Base-by-base conservation (phyloP, 1,284 basidiomycete genomes). In the Apiotrichum gracile region DNA sequence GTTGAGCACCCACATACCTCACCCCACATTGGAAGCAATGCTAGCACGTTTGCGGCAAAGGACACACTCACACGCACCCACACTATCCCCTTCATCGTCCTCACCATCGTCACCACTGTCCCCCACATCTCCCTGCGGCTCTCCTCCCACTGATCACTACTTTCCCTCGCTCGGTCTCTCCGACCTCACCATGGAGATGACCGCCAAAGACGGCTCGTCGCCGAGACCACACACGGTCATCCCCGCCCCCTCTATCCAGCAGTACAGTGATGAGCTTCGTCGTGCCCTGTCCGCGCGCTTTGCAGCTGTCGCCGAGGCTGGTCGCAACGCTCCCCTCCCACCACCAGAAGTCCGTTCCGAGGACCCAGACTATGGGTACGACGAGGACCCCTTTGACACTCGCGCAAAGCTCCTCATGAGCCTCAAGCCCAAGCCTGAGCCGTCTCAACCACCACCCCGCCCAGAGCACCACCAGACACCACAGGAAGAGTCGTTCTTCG, bases 341-440 rank as follows among this genome's bases (percentile, higher is more conserved):
- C 43, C 43, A 45, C 43, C 43, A 34, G 16, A 45, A 2, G 43
- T 21, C 10, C 29, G 43, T 2, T 25, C 31, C 39, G 33, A 51
- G 21, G 58, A 60, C 49, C 49, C 55, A 37, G 58, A 60, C 43
- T 56, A 60, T 35, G 54, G 58, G 1, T 57, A 52, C 52, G 58
- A 60, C 49, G 58, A 60, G 49, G 38, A 60, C 49, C 58, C 58
- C 13, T 59, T 59, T 35, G 58, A 59, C 46, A 56, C 54, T 0
- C 48, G 45, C 4, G 58, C 58, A 0, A 40, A 47, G 13, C 49
- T 59, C 3, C 48, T 59, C 21, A 26, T 53, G 8, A 40, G 37
- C 39, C 22, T 49, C 17, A 19, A 33, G 13, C 6, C 22, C 29
- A 38, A n/a, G 7, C 37, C 34, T 35, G 7, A 37, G 37, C 24